phyloP scores from a whole-genome alignment of 2,329 filamentous ascomycete genomes.

The Alternaria incomplexa region DNA sequence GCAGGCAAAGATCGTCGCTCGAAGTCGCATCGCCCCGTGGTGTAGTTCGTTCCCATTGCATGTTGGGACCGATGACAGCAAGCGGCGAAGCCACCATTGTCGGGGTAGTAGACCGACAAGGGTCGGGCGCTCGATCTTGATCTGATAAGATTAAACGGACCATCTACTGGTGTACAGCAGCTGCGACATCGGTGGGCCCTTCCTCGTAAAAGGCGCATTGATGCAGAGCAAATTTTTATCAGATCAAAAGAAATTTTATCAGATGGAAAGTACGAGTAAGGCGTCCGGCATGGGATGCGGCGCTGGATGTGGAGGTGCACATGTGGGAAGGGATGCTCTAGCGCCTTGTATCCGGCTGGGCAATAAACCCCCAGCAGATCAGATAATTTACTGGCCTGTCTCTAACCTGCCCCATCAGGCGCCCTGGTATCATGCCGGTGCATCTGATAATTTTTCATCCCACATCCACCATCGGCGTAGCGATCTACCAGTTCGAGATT shows the following conservation, averaged over 20 bases:
- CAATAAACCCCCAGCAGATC: slow-evolving; percentile 9
- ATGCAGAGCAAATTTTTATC: slow-evolving; percentile 29
- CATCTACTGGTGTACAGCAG: too few species aligned
- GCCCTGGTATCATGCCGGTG: slow-evolving; percentile 6
- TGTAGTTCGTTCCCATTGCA: slow-evolving; percentile 3
- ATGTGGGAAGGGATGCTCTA: slow-evolving; percentile 10
- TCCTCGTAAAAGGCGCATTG: slow-evolving; percentile 2
- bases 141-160: slow-evolving; percentile 35
- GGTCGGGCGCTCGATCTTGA: slow-evolving; percentile 22
- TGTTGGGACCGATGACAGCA: slow-evolving; percentile 18
- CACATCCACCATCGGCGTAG: not conserved
- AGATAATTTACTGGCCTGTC: slow-evolving; percentile 21
- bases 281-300: not conserved
- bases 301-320: too few species aligned
- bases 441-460: slow-evolving; percentile 12
- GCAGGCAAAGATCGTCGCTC: slow-evolving; percentile 20
- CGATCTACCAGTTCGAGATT: slow-evolving; percentile 2
- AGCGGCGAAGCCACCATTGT: slow-evolving; percentile 12
- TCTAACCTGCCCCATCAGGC: slow-evolving; percentile 9
- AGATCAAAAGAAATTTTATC: slow-evolving; percentile 22
- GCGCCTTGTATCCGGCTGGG: slow-evolving; percentile 9
- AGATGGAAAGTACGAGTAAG: slow-evolving; percentile 21
- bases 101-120: not conserved
- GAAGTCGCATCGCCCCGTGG: not conserved
- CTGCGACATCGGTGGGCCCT: slow-evolving; percentile 22